Conservation (phyloP, 768 basidiomycete species). For the Mycena latifolia region DNA sequence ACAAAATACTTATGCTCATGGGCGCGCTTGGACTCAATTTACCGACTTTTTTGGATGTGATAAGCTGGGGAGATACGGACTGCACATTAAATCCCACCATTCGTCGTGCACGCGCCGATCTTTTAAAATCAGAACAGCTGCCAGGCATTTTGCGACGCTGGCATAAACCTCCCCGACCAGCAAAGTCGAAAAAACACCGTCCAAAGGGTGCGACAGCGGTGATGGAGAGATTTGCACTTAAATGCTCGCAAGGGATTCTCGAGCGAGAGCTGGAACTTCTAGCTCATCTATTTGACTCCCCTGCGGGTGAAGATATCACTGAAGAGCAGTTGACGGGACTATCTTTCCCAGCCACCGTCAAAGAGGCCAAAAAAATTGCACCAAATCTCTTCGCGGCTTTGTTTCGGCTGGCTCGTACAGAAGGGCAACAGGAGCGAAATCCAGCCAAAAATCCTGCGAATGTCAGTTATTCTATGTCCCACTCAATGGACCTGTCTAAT, state of each 20-base stretch:
- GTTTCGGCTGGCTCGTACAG: not conserved
- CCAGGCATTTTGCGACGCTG: slow-evolving; percentile 5
- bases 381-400: slow-evolving; percentile 4
- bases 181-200: not conserved
- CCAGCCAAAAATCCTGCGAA: slow-evolving; percentile 12
- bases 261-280: slow-evolving; percentile 1
- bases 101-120: not conserved
- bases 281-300: slow-evolving; percentile 7
- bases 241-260: not conserved
- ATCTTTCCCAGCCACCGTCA: not conserved
- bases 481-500: not conserved
- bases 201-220: not conserved
- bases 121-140: not conserved
- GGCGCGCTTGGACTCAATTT: not conserved
- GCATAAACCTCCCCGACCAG: not conserved
- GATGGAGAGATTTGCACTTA: slow-evolving; percentile 13
- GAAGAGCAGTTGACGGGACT: slow-evolving; percentile 5
- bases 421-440: slow-evolving; percentile 2
- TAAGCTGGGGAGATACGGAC: slow-evolving; percentile 14
- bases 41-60: slow-evolving; percentile 2
- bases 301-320: slow-evolving; percentile 4
- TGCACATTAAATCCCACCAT: slow-evolving; percentile 4
- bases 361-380: not conserved
- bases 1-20: not conserved
- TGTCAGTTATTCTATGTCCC: not conserved